These are phyloP conservation scores for Hippophae rhamnoides DNA, from an alignment of 306 rosid genomes.

Conservation along the genomic window DNA sequence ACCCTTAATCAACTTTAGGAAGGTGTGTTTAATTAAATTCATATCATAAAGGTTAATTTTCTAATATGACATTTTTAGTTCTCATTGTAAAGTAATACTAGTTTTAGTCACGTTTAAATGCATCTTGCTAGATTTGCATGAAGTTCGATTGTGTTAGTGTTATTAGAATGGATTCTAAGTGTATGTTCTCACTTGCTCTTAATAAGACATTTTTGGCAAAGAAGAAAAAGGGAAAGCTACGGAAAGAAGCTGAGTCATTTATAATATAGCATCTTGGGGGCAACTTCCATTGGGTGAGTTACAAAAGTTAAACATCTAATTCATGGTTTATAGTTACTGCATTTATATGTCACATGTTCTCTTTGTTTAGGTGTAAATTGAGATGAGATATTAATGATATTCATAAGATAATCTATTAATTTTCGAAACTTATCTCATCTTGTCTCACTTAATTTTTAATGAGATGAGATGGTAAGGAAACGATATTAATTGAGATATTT, in stretches of 20 bases:
- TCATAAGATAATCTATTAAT: too few species aligned
- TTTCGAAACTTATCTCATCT: too few species aligned
- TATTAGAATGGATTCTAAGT: slow-evolving; percentile 23
- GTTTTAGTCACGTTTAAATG: background rate
- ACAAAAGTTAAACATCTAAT: background rate
- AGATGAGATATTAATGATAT: too few species aligned
- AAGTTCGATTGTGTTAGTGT: background rate
- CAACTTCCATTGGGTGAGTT: slow-evolving; percentile 88
- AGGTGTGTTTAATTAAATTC: slow-evolving; percentile 39
- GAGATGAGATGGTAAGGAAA: too few species aligned
- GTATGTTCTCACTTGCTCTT: slow-evolving; percentile 45
- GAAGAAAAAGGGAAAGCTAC: slow-evolving; percentile 89
- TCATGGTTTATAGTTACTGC: background rate
- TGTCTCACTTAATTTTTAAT: too few species aligned
- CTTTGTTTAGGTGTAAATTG: too few species aligned
- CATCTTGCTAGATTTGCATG: background rate
- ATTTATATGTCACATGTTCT: background rate
- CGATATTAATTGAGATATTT: too few species aligned
- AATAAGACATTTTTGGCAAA: slow-evolving; percentile 85
- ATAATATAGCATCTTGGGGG: slow-evolving; percentile 95
- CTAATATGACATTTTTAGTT: slow-evolving; percentile 5
- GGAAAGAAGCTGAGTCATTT: slow-evolving; percentile 84
- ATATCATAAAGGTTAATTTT: slow-evolving; percentile 2
- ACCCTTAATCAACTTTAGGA: slow-evolving; percentile 87
- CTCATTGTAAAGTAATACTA: background rate